Base-by-base conservation (phyloP, 2,329 filamentous ascomycete species). In the Apiospora hydei region DNA sequence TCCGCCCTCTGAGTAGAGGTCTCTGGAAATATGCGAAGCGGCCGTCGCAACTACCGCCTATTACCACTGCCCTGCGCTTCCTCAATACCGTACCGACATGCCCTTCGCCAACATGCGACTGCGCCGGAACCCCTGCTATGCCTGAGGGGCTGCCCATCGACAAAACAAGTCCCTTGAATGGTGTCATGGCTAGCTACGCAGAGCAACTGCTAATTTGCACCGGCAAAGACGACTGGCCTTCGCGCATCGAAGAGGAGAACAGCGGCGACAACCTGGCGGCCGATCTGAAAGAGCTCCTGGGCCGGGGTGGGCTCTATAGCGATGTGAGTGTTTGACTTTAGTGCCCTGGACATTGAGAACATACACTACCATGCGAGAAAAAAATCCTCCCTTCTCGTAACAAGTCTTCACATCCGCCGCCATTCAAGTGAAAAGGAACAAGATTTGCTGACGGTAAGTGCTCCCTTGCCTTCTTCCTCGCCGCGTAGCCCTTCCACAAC, bases 181-280 rank as follows among this genome's bases (percentile, higher is more conserved):
- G 93, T 16, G 92, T 93, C 7, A 95, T 98, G 83, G 87, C 92
- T 1, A 85, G 88, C 0, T 97, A 98, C 80, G 87, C 91, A 0
- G 92, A 97, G 81, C 95, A 98, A 77, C 88, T 98, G 4, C 82
- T 98, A 13, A 87, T 98, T 18, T 95, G 93, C 74, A 97, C 95
- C 0, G 95, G 94, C 5, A 89, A 90, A 73, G 84, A 87, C 43
- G 93, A 97, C 83, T 98, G 95, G 95, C 85, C 87, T 41, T 95
- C 93, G 78, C 89, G 90, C 72, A 97, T 98, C 74, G 95, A 97
- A 80, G 91, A 97, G 66, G 94, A 97, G 73, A 89, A 92, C 76
- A 88, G 82, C 77, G 89, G 85, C 21, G 87, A 90, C 75, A 92
- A 92, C 76, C 81, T 95, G 24, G 90, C 92, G 7, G 90, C 92